Evolutionary conservation across 768 basidiomycete genomes (phyloP).

Genomic region (Rhodosporidiobolus sp.): DNA sequence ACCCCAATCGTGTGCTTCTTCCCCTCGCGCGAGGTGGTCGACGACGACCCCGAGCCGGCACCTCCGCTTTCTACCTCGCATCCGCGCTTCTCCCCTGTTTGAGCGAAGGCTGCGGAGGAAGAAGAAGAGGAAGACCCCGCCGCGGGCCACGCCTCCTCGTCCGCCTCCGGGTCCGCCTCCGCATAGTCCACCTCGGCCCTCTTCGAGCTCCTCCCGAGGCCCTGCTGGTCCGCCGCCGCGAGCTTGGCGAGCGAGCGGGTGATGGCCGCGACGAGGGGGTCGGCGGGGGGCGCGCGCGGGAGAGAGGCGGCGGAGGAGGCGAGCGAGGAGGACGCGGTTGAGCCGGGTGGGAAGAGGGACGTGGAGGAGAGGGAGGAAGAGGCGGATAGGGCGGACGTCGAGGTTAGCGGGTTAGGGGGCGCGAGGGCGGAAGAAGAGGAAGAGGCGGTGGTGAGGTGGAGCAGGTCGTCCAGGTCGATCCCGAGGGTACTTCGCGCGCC

Average conservation of each 20-base stretch:
- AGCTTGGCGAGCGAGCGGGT: conserved; percentile 23
- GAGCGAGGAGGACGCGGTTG: not conserved
- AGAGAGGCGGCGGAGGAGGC: not conserved
- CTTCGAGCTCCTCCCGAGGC: not conserved
- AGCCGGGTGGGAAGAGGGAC: not conserved
- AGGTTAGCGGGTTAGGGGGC: not conserved
- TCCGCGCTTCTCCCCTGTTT: not conserved
- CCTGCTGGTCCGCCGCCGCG: not conserved
- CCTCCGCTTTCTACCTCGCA: too few relatives aligned
- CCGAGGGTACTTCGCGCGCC: not conserved
- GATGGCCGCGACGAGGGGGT: conserved; percentile 22
- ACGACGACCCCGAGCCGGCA: too few relatives aligned
- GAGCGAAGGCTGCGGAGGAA: too few relatives aligned
- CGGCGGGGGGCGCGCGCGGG: not conserved
- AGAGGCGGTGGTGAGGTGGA: not conserved
- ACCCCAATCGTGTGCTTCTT: too few relatives aligned
- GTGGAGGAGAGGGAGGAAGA: not conserved
- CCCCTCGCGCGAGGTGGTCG: too few relatives aligned
- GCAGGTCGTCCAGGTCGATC: conserved; percentile 21
- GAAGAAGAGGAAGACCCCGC: too few relatives aligned
- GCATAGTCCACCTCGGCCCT: not conserved
- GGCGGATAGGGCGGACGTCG: not conserved
- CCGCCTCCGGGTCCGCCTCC: not conserved
- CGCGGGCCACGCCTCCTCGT: not conserved
- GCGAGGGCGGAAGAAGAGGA: not conserved